A percentile compares a stretch with the other conserved stretches of the same genome.
These are phyloP conservation scores for Venturia oleaginea DNA, from an alignment of 2,329 filamentous ascomycete genomes.

Conservation along the genomic window DNA sequence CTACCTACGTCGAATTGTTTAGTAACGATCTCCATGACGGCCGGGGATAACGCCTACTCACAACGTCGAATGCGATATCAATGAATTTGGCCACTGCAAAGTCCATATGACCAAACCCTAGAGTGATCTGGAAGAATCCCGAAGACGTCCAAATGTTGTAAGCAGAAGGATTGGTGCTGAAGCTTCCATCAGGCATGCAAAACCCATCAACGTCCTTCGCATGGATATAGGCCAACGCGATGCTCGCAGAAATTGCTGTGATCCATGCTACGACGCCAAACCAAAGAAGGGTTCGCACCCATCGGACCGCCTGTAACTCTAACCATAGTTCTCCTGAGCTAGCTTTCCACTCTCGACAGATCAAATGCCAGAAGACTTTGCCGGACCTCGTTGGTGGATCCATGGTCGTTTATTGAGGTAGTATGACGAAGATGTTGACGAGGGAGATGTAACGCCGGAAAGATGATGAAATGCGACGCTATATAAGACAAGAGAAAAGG, in stretches of 20 bases:
- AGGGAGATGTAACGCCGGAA: not conserved
- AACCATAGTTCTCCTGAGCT: not conserved
- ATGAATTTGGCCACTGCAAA: conserved; percentile 20
- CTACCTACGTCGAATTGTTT: conserved; percentile 14
- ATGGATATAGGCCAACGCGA: not conserved
- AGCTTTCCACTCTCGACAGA: not conserved
- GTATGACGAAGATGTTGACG: not conserved
- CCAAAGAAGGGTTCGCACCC: not conserved
- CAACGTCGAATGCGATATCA: conserved; percentile 21
- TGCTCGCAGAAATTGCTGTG: not conserved
- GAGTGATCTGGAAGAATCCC: conserved; percentile 20
- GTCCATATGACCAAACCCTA: conserved; percentile 16
- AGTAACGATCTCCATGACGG: not conserved
- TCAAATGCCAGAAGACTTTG: not conserved
- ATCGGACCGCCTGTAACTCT: not conserved
- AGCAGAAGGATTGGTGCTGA: conserved; percentile 7
- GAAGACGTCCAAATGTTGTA: conserved; percentile 16
- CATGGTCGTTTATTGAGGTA: not conserved
- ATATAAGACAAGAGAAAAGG: not conserved
- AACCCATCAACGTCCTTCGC: not conserved
- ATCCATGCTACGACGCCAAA: not conserved
- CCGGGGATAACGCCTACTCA: conserved; percentile 11
- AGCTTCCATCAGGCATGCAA: conserved; percentile 17
- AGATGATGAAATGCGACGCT: not conserved
- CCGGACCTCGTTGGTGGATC: not conserved